Percentiles rank a stretch among this genome's conserved stretches.
These are phyloP conservation scores for Echium plantagineum DNA, from an alignment of 257 asterid species.

Conservation along the genomic window DNA sequence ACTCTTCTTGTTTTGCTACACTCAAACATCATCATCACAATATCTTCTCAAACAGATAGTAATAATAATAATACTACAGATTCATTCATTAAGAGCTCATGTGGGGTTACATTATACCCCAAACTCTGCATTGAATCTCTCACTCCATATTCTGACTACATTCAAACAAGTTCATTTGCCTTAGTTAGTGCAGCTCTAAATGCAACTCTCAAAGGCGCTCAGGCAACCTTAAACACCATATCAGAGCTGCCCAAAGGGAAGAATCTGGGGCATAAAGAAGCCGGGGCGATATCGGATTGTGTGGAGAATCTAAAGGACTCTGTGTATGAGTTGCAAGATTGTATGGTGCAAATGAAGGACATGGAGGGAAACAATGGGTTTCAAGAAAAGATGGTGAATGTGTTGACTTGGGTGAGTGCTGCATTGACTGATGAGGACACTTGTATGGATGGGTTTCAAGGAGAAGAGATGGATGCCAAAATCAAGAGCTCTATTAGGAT, in stretches of 20 bases:
- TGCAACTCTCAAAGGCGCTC: not conserved
- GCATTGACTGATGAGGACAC: constrained; percentile 20
- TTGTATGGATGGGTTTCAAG: constrained; percentile 18
- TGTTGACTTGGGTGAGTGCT: constrained; percentile 20
- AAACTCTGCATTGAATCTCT: not conserved
- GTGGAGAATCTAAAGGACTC: constrained; percentile 13
- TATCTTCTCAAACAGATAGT: not conserved
- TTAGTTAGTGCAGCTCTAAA: constrained; percentile 1
- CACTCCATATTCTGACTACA: not conserved
- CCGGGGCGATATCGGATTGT: constrained; percentile 12
- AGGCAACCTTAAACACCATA: not conserved
- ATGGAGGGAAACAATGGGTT: constrained; percentile 10
- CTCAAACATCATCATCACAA: not conserved
- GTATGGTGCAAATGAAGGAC: constrained; percentile 11
- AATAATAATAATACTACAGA: not conserved
- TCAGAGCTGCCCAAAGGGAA: not conserved
- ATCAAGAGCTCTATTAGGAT: constrained; percentile 5
- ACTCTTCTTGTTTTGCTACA: not conserved
- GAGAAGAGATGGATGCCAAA: not conserved
- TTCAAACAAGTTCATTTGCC: not conserved
- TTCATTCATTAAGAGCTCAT: constrained; percentile 1
- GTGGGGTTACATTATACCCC: constrained; percentile 3
- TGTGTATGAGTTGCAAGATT: constrained; percentile 10
- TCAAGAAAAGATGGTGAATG: constrained; percentile 15
- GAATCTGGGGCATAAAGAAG: constrained; percentile 6